Evolutionary conservation across 2,329 filamentous ascomycete species (phyloP).

Genomic region (Lachnellula subtilissima): DNA sequence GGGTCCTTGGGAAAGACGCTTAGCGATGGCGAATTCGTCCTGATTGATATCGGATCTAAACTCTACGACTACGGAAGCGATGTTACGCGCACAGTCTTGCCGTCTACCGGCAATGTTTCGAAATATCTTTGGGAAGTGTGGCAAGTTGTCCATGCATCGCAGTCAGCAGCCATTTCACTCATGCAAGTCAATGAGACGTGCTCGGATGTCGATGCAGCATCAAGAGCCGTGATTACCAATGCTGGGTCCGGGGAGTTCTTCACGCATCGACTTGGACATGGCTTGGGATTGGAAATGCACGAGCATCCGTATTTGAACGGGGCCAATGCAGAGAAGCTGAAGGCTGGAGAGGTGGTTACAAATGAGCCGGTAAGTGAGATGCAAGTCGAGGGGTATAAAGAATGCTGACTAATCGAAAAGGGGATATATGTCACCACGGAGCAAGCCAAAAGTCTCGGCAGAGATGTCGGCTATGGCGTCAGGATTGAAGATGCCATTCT

Average conservation of each 20-base stretch:
- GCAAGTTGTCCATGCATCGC: conserved; percentile 54
- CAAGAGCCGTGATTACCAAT: conserved; percentile 45
- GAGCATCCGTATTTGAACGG: conserved; percentile 62
- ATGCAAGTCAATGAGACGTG: conserved; percentile 50
- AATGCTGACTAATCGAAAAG: background rate
- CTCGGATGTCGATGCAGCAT: conserved; percentile 55
- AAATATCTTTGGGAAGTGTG: conserved; percentile 44
- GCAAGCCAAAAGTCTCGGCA: conserved; percentile 28
- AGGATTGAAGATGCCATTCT: conserved; percentile 58
- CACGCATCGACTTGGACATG: conserved; percentile 58
- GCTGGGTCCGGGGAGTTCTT: conserved; percentile 49
- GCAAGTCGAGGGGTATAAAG: background rate
- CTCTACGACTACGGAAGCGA: conserved; percentile 58
- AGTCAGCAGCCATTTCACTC: conserved; percentile 47
- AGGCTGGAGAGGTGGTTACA: conserved; percentile 57
- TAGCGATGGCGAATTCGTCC: conserved; percentile 49
- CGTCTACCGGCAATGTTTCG: conserved; percentile 14
- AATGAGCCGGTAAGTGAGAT: conserved; percentile 44
- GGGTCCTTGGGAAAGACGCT: conserved; percentile 42
- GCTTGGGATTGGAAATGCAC: conserved; percentile 61
- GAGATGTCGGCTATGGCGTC: conserved; percentile 51
- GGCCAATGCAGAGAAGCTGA: conserved; percentile 47
- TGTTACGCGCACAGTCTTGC: conserved; percentile 53
- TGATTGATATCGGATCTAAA: conserved; percentile 56
- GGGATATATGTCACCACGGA: conserved; percentile 49